Conservation (phyloP, 768 basidiomycete genomes). For the Collybia nuda region DNA sequence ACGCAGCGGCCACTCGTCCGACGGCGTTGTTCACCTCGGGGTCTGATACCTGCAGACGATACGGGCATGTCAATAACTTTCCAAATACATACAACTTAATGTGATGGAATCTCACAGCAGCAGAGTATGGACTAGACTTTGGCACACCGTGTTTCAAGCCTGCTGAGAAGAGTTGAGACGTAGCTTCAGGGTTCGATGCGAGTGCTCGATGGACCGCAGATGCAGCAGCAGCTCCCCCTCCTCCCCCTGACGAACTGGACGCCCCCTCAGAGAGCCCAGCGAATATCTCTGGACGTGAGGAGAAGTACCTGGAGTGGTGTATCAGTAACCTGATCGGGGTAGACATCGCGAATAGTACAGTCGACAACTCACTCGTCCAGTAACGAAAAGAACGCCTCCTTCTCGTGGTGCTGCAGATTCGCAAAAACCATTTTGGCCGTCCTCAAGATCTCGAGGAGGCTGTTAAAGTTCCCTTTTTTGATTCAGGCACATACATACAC, state of each 20-base stretch:
- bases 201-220: constrained; percentile 47
- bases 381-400: constrained; percentile 79
- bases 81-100: neutral
- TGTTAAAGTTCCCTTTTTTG: too few relatives aligned
- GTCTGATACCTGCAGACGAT: constrained; percentile 29
- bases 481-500: too few relatives aligned
- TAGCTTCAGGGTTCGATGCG: constrained; percentile 38
- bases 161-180: constrained; percentile 38
- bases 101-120: constrained; percentile 28
- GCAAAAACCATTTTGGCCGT: constrained; percentile 63
- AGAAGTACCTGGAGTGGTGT: constrained; percentile 51
- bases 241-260: constrained; percentile 23
- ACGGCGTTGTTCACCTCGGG: constrained; percentile 40
- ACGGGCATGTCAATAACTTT: too few relatives aligned
- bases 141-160: constrained; percentile 36
- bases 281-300: constrained; percentile 67
- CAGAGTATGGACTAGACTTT: constrained; percentile 33
- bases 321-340: too few relatives aligned
- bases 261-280: constrained; percentile 24
- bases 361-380: constrained; percentile 68
- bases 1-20: constrained; percentile 60
- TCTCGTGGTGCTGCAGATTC: constrained; percentile 64
- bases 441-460: too few relatives aligned
- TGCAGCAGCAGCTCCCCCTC: constrained; percentile 31
- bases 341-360: too few relatives aligned